A percentile compares a stretch with the other conserved stretches of the same genome.
Conservation (phyloP, 1,284 basidiomycete species). For the Rhodotorula sp. region DNA sequence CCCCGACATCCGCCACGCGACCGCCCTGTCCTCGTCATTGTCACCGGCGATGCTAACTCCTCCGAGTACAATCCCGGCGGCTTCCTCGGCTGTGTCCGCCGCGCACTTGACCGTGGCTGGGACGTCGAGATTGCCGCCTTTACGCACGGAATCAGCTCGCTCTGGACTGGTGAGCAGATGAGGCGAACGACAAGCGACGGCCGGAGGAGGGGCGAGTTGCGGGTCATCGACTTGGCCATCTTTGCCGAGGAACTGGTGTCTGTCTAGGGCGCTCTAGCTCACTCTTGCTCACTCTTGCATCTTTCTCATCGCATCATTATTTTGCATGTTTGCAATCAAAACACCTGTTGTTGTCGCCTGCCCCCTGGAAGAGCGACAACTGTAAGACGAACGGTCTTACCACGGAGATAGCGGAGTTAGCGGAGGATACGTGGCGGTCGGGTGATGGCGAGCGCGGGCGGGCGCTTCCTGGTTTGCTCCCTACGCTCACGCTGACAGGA, state of each 20-base stretch:
- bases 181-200: conserved; percentile 44
- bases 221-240: conserved; percentile 46
- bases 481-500: too few relatives aligned
- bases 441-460: too few relatives aligned
- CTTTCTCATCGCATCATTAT: conserved; percentile 9
- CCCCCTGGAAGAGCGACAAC: too few relatives aligned
- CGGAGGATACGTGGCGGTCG: too few relatives aligned
- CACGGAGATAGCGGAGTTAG: too few relatives aligned
- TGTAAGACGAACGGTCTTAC: too few relatives aligned
- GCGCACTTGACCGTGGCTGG: conserved; percentile 80
- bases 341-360: conserved; percentile 11
- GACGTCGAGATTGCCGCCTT: conserved; percentile 67
- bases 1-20: neutral
- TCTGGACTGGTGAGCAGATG: conserved; percentile 35
- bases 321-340: neutral
- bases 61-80: conserved; percentile 85
- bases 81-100: conserved; percentile 75
- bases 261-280: too few relatives aligned
- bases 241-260: conserved; percentile 48
- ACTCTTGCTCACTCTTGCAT: neutral
- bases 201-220: conserved; percentile 42
- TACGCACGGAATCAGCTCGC: conserved; percentile 41
- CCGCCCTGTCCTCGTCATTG: conserved; percentile 61
- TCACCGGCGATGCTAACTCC: conserved; percentile 82
- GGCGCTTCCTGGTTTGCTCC: too few relatives aligned